Conservation (phyloP, 371 early-diverging fungal species). For the Mortierella sp. region DNA sequence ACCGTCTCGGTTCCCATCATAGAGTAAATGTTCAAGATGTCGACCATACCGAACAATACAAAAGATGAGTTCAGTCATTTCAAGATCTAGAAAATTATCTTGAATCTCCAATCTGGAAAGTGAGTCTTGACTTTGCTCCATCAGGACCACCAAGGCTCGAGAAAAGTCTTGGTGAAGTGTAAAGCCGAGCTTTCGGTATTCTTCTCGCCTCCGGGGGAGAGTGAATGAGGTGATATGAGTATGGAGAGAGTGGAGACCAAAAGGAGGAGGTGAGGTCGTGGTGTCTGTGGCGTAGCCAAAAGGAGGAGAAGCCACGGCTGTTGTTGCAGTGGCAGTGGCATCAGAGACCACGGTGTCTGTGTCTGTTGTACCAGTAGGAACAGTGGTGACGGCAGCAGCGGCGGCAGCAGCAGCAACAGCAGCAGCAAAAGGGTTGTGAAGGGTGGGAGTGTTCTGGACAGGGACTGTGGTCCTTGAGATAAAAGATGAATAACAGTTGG, state of each 20-base stretch:
- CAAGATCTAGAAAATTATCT: constrained; percentile 59
- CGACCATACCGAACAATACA: constrained; percentile 56
- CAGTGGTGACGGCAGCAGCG: too few species aligned
- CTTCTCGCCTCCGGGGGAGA: constrained; percentile 57
- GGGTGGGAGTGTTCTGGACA: constrained; percentile 47
- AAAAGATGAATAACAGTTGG: constrained; percentile 58
- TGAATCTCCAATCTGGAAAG: constrained; percentile 54
- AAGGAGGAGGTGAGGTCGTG: constrained; percentile 14
- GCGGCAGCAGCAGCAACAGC: too few species aligned
- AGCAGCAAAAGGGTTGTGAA: constrained; percentile 20
- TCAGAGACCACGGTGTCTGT: too few species aligned
- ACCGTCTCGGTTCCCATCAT: constrained; percentile 56
- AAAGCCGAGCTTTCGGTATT: constrained; percentile 57
- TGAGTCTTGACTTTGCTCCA: constrained; percentile 53
- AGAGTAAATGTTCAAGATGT: constrained; percentile 51
- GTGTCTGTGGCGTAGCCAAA: too few species aligned
- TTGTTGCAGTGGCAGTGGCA: too few species aligned
- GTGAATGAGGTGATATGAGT: constrained; percentile 57
- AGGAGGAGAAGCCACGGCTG: neutral
- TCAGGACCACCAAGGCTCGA: constrained; percentile 47
- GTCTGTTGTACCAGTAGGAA: too few species aligned
- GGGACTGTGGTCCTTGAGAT: constrained; percentile 58
- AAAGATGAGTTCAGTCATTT: constrained; percentile 61
- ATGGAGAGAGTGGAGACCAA: constrained; percentile 45
- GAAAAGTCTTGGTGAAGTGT: constrained; percentile 62